phyloP scores from a whole-genome alignment of 306 rosid species.

The Lathyrus oleraceus region DNA sequence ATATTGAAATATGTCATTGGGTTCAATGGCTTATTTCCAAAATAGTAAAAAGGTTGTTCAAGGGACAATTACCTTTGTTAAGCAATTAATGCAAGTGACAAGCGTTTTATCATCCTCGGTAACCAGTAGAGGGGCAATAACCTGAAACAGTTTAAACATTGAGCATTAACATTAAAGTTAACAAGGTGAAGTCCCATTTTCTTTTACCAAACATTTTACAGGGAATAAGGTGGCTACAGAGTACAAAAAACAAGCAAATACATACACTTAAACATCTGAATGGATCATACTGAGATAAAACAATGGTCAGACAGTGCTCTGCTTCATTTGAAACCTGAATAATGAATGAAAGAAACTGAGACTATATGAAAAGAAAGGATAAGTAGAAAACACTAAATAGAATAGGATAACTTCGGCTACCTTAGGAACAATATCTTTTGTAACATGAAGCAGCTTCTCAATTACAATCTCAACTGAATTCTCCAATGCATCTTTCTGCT shows the following conservation, averaged over 20 bases:
- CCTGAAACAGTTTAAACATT: conserved; percentile 57
- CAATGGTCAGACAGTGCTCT: conserved; percentile 87
- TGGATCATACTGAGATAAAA: conserved; percentile 84
- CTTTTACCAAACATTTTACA: conserved; percentile 20
- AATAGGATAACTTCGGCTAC: conserved; percentile 45
- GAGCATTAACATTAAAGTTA: conserved; percentile 31
- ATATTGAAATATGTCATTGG: conserved; percentile 19
- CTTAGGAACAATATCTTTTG: conserved; percentile 71
- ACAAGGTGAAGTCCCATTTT: neutral
- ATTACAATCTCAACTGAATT: conserved; percentile 92
- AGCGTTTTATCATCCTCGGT: conserved; percentile 98
- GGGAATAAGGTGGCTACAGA: conserved; percentile 15
- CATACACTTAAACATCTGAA: conserved; percentile 95
- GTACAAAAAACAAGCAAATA: conserved; percentile 19
- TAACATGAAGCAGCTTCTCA: conserved; percentile 94
- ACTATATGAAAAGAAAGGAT: conserved; percentile 21
- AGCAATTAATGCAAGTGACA: conserved; percentile 85
- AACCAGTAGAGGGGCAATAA: conserved; percentile 80
- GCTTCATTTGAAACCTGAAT: conserved; percentile 91
- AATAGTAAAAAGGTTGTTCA: conserved; percentile 16
- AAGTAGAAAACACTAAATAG: conserved; percentile 11
- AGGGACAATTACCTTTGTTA: conserved; percentile 80
- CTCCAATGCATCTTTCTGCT: conserved; percentile 85
- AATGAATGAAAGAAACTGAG: conserved; percentile 35
- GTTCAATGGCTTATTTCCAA: conserved; percentile 12